Percentiles rank a stretch among this genome's conserved stretches.
These are phyloP conservation scores for Saccharomyces hybrid DNA, from an alignment of 1,139 yeast species.

Conservation along the genomic window DNA sequence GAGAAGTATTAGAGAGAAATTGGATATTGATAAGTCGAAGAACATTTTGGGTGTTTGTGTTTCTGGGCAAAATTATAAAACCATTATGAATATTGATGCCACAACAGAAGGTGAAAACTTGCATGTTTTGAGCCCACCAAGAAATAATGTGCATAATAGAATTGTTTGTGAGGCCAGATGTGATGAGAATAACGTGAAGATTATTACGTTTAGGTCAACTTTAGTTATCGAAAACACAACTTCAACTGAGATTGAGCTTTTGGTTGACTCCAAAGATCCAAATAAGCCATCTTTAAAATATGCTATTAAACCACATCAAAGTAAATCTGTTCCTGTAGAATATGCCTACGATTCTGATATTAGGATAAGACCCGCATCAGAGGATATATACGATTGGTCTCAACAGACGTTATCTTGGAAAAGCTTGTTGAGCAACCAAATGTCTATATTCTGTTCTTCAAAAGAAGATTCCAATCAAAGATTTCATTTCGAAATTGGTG, in stretches of 20 bases:
- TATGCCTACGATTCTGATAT: conserved; percentile 53
- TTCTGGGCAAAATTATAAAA: conserved; percentile 47
- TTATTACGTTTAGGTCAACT: conserved; percentile 68
- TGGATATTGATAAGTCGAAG: conserved; percentile 55
- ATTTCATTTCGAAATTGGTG: conserved; percentile 70
- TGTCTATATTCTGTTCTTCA: conserved; percentile 54
- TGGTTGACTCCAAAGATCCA: conserved; percentile 30
- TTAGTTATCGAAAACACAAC: conserved; percentile 55
- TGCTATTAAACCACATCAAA: conserved; percentile 44
- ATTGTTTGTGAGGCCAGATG: conserved; percentile 63
- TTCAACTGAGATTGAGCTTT: conserved; percentile 52
- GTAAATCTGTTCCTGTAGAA: conserved; percentile 65
- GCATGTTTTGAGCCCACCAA: conserved; percentile 57
- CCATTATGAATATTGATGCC: conserved; percentile 48
- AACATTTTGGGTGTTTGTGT: conserved; percentile 55
- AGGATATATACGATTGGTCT: conserved; percentile 61
- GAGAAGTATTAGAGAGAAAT: conserved; percentile 73
- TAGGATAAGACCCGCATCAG: conserved; percentile 49
- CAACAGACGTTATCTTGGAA: conserved; percentile 57
- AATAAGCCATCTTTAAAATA: conserved; percentile 11
- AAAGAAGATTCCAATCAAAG: conserved; percentile 34
- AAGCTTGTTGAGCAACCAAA: conserved; percentile 44
- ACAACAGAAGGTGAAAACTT: conserved; percentile 81
- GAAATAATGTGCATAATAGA: conserved; percentile 60
- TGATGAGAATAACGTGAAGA: conserved; percentile 70